Evolutionary conservation across 1,139 yeast genomes (phyloP), one percentile per base, ranked within the genome.

Genomic region (Debaryomyces sp.): DNA sequence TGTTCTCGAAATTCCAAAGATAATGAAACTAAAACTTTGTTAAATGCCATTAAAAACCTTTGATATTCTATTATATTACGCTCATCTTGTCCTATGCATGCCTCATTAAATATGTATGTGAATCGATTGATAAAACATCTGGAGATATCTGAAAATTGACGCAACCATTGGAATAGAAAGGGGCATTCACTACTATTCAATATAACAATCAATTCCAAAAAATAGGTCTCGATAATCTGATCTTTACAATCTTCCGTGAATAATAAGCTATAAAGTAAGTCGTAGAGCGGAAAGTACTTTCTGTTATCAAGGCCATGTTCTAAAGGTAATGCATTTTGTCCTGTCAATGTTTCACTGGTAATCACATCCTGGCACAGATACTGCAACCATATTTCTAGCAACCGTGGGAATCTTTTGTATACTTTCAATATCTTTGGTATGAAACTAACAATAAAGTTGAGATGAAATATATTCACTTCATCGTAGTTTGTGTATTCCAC

Each of bases 341-440:
- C 35, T 17, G 27, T 23, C 12, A 50, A 32, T n/a, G 40, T 12
- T n/a, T 40, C 41, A 15, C 22, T 22, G 5, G 40, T 35, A 3
- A 37, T 45, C n/a, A 35, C 22, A 13, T 48, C 47, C 18, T 27
- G 38, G 13, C 42, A 37, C 17, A 46, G 15, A 6, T 17, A 13
- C 5, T 39, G 44, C 15, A 52, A 39, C 59, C 59, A 56, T 18
- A 22, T 29, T 17, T 42, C 43, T 22, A 56, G 32, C 29, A 56
- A 33, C 8, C 9, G 34, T 5, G 58, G 57, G 45, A 47, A 48
- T 12, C 44, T 38, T 18, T 23, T 21, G 30, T 50, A 54, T 4
- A 51, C 38, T n/a, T 49, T 48, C 15, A 54, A 21, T 8, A 50
- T 30, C 10, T 42, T 39, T 18, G 47, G 42, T 10, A 53, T 30